Conservation (phyloP, 108 stramenopile species). For the Nitzschia palea region DNA sequence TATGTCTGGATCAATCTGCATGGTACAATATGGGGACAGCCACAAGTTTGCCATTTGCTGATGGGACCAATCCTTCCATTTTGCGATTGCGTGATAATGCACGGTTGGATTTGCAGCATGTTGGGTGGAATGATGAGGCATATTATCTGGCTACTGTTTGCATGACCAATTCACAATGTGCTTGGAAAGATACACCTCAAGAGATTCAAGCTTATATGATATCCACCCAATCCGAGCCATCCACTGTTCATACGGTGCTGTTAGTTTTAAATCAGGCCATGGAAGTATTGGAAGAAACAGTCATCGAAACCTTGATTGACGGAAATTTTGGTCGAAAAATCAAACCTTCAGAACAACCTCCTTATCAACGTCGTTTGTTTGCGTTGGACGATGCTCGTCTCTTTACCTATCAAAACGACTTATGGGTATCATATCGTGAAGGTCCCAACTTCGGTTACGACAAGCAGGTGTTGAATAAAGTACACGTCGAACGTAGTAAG, state of each 20-base stretch:
- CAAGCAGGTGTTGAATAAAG: conserved; percentile 72
- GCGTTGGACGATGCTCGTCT: conserved; percentile 85
- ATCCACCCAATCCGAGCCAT: conserved; percentile 35
- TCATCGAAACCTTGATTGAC: conserved; percentile 66
- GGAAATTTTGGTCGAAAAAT: conserved; percentile 51
- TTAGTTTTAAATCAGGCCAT: conserved; percentile 46
- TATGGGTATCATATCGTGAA: conserved; percentile 83
- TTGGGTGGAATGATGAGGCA: neutral
- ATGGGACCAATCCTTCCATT: conserved; percentile 85
- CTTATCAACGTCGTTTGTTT: neutral
- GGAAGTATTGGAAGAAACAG: conserved; percentile 58
- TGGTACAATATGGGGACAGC: conserved; percentile 34
- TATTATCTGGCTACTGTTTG: conserved; percentile 49
- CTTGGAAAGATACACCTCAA: conserved; percentile 49
- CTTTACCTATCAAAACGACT: conserved; percentile 56
- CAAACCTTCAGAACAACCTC: conserved; percentile 19
- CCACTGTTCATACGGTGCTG: conserved; percentile 60
- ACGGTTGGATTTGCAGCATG: neutral
- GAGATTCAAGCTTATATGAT: conserved; percentile 45
- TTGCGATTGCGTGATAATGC: conserved; percentile 40
- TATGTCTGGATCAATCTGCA: conserved; percentile 74
- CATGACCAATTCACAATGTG: conserved; percentile 79
- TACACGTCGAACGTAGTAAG: conserved; percentile 34
- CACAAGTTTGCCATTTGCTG: conserved; percentile 65
- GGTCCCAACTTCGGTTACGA: conserved; percentile 84